Percentiles rank a stretch among this genome's conserved stretches.
Conservation (phyloP, 2,329 filamentous ascomycete species). For the Pyrenophora graminea region DNA sequence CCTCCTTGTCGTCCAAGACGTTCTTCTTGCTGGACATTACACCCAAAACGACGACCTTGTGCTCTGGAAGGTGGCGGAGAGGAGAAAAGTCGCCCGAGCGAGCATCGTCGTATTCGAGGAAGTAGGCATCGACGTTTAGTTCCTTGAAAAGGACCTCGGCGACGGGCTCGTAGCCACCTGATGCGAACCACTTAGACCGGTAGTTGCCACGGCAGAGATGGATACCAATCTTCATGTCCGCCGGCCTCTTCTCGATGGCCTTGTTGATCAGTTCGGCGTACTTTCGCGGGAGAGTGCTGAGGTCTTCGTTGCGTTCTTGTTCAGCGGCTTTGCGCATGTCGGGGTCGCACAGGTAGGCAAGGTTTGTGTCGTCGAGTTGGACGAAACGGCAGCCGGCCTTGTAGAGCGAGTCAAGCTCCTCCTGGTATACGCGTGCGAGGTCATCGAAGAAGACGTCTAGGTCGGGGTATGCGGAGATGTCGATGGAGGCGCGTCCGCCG, state of each 20-base stretch:
- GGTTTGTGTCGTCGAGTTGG: conserved; percentile 63
- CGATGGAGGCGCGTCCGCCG: conserved; percentile 58
- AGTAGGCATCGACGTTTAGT: conserved; percentile 62
- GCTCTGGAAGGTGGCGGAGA: conserved; percentile 57
- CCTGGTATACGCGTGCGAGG: conserved; percentile 59
- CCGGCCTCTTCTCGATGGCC: conserved; percentile 57
- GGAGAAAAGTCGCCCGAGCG: conserved; percentile 61
- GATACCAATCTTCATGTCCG: conserved; percentile 61
- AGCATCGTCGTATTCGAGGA: conserved; percentile 64
- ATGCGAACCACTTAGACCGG: conserved; percentile 61
- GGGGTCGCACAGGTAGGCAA: conserved; percentile 63
- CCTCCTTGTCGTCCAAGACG: conserved; percentile 56
- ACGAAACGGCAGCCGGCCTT: conserved; percentile 60
- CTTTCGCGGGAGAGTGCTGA: conserved; percentile 54
- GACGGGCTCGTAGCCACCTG: conserved; percentile 63
- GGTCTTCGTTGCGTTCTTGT: conserved; percentile 55
- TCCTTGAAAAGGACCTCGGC: conserved; percentile 62
- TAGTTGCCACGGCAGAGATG: conserved; percentile 64
- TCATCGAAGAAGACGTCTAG: conserved; percentile 62
- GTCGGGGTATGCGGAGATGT: conserved; percentile 58
- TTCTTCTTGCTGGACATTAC: conserved; percentile 63
- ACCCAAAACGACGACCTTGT: conserved; percentile 61
- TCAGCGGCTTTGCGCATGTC: conserved; percentile 60
- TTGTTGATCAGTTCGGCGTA: conserved; percentile 62
- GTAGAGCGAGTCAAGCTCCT: conserved; percentile 60